Evolutionary conservation across 2,329 filamentous ascomycete genomes (phyloP), one percentile per base, ranked within the genome.

Genomic region (Calonectria honghensis): DNA sequence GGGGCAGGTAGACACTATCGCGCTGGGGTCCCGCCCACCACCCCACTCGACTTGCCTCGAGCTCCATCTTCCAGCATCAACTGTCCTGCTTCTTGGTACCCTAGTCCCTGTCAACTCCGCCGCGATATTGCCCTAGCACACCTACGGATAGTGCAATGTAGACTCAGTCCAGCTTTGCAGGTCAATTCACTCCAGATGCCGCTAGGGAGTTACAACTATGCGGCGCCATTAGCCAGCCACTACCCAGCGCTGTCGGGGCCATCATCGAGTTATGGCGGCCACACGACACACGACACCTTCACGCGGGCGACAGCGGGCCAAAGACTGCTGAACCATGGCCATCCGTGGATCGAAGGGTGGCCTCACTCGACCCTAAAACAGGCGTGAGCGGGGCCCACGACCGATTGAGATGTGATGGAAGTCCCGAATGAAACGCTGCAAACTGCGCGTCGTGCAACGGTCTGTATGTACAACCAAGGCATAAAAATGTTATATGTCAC

Each of bases 341-440:
- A 31, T 51, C 61, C 18, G 27, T 54, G 48, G 48, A 70, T 70
- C 68, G 59, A 70, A 52, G 59, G 57, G 32, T 41, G 48, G 57
- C 20, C 61, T 50, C 48, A 20, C 67, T 57, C 14, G 61, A 48
- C 61, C 41, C 61, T 59, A 66, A 57, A 71, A 71, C 68, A 71
- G 57, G 29, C 29, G 20, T 52, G 37, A 48, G 59, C 59, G 59
- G 68, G 68, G 37, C 61, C 63, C 37, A 50, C 35, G 29, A 41
- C 32, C 59, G 48, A 65, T 57, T 70, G 68, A 71, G 59, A 71
- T 71, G 61, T 64, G 41, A 70, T 63, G 68, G 35, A 24, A 39
- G 37, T 64, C 37, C 45, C 41, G 68, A 70, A 70, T 64, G 45
- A 48, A 64, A 64, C 57, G 27, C 41, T 64, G 68, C 39, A 63